Conservation (phyloP, 148 eudicot species). For the Cornus suecica region DNA sequence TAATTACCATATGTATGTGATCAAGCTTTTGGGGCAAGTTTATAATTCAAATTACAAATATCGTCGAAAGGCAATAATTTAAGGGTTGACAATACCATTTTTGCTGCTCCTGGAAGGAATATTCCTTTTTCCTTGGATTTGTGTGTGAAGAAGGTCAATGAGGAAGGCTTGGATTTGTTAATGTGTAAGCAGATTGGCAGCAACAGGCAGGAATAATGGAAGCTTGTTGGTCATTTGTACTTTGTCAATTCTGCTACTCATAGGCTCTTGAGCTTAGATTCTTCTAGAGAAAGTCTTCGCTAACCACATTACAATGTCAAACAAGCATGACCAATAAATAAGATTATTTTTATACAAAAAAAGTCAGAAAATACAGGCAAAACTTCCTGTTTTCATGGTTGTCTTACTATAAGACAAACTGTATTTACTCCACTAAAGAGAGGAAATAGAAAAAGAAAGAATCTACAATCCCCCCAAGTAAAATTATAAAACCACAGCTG, state of each 20-base stretch:
- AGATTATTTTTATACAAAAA: not conserved
- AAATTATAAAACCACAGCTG: too few species aligned
- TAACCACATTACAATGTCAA: not conserved
- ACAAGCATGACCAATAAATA: not conserved
- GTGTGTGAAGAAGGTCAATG: conserved; percentile 28
- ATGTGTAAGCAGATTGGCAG: conserved; percentile 22
- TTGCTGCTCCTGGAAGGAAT: not conserved
- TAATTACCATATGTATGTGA: not conserved
- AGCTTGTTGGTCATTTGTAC: conserved; percentile 21
- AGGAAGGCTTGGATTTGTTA: conserved; percentile 13
- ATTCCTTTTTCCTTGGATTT: conserved; percentile 12
- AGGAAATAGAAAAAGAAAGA: not conserved
- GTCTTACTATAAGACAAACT: too few species aligned
- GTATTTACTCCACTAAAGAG: not conserved
- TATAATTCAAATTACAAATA: conserved; percentile 15
- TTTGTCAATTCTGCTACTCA: conserved; percentile 16
- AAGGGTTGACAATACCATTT: conserved; percentile 22
- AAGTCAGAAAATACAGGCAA: not conserved
- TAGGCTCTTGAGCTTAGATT: conserved; percentile 25
- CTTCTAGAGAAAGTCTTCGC: conserved; percentile 6
- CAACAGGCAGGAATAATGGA: conserved; percentile 36
- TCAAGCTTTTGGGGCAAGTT: conserved; percentile 8
- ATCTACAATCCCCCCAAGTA: not conserved
- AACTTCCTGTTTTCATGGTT: too few species aligned
- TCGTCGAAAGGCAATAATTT: conserved; percentile 4